Base-by-base conservation (phyloP, 768 basidiomycete genomes). In the Termitomyces eurrhizus region DNA sequence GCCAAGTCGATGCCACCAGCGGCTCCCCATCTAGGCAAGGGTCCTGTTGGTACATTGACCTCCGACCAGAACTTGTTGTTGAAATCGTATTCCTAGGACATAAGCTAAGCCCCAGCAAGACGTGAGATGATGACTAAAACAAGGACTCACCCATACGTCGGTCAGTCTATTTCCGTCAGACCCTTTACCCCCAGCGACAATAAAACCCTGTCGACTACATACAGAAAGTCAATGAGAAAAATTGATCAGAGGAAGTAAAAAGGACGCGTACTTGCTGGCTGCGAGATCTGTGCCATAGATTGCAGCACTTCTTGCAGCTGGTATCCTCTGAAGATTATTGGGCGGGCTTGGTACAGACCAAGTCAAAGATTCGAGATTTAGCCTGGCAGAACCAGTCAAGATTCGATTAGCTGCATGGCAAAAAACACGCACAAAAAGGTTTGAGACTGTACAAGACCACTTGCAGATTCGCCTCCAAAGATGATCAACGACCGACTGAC, bases 401-500 rank as follows among this genome's bases (percentile, higher is more conserved):
- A 44, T 32, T 55, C 4, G n/a, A 57, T 41, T 14, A 41, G 36
- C 11, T 45, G 13, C 4, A 32, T 55, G 45, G 13, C 26, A 9
- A 37, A 36, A 13, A 49, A 41, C 13, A 65, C 87, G 57, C 63
- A 90, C 90, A 91, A 76, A 68, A 83, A 89, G 1, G 90, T 92
- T 63, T 83, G 77, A 1, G 81, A 81, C 68, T 84, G 85, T 51
- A 79, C 77, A 33, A 88, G 77, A 12, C 87, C 86, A 62, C 81
- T 81, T 58, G 82, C 76, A 5, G 89, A 88, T 73, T 90, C 81
- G 51, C 90, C 90, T 54, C 90, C 90, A 67, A 91, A 92, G 56
- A 92, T 79, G 65, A 92, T 75, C 56, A 92, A 72, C 11, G 79
- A 80, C 54, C 84, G 82, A 65, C 81, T 82, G 44, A 44, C 60